Evolutionary conservation across 768 basidiomycete species (phyloP).

Genomic region (Grammothele lineata): DNA sequence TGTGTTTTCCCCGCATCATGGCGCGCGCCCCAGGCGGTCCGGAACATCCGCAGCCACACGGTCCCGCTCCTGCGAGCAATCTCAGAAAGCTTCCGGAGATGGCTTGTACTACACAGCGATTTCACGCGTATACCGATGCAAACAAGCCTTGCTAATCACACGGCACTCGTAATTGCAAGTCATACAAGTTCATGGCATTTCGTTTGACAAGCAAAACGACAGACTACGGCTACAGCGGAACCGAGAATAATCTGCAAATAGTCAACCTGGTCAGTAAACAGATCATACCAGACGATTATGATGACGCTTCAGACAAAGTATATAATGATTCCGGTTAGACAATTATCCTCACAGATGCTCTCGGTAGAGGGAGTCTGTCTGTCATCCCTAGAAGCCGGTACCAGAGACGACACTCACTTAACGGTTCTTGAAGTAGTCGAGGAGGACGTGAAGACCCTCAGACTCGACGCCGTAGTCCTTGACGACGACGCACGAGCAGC

Average conservation of each 20-base stretch:
- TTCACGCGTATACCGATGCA: no score
- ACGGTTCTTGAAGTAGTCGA: constrained; percentile 97
- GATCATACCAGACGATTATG: constrained; percentile 86
- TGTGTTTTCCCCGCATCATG: no score
- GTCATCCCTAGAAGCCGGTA: constrained; percentile 58
- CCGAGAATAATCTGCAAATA: constrained; percentile 13
- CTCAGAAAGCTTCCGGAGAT: no score
- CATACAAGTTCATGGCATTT: constrained; percentile 13
- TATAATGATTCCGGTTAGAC: constrained; percentile 91
- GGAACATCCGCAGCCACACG: no score
- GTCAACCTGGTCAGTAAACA: constrained; percentile 75
- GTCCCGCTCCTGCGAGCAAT: no score
- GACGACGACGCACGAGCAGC: constrained; percentile 92
- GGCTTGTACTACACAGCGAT: no score
- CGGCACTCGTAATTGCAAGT: no score
- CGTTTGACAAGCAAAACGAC: constrained; percentile 3
- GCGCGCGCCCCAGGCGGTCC: no score
- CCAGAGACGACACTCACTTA: constrained; percentile 32
- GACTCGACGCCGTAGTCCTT: constrained; percentile 96
- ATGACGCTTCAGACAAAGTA: constrained; percentile 65
- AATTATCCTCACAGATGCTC: constrained; percentile 57
- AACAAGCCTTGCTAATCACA: no score
- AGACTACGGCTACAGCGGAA: constrained; percentile 17
- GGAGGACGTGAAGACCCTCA: constrained; percentile 89
- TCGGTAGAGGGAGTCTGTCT: constrained; percentile 94